phyloP scores from a whole-genome alignment of 768 basidiomycete species.

The Sarcomyxa edulis region DNA sequence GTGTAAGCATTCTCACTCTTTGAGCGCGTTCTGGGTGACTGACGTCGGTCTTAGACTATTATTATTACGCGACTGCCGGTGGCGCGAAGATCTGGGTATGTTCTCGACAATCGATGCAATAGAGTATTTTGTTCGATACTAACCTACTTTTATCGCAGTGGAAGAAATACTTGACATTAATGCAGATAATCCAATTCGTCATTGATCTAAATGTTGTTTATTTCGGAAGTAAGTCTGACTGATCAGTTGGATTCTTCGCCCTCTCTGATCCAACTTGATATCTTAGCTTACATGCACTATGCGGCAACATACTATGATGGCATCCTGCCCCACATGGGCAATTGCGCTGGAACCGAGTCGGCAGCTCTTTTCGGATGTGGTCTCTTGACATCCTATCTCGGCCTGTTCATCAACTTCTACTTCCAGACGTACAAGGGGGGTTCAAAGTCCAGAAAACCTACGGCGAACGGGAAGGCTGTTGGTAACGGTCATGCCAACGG shows the following conservation, averaged over 20 bases:
- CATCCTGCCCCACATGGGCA: constrained; percentile 62
- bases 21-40: no score
- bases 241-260: background rate
- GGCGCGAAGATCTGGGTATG: constrained; percentile 94
- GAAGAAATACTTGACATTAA: constrained; percentile 96
- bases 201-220: constrained; percentile 89
- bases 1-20: constrained; percentile 82
- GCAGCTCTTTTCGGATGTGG: constrained; percentile 89
- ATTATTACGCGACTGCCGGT: constrained; percentile 97
- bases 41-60: constrained; percentile 69
- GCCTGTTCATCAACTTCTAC: constrained; percentile 95
- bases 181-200: constrained; percentile 97
- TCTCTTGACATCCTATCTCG: constrained; percentile 85
- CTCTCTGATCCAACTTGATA: constrained; percentile 7
- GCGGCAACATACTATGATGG: constrained; percentile 55
- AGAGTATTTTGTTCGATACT: constrained; percentile 5
- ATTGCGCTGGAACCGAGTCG: constrained; percentile 84
- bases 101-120: constrained; percentile 4
- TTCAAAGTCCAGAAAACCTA: constrained; percentile 24
- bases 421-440: constrained; percentile 79
- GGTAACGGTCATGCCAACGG: constrained; percentile 42
- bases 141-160: constrained; percentile 48
- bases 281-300: constrained; percentile 76
- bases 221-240: constrained; percentile 88
- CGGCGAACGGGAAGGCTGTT: constrained; percentile 38